Conservation (phyloP, 208 protist genomes). For the Vickermania ingenoplastis region DNA sequence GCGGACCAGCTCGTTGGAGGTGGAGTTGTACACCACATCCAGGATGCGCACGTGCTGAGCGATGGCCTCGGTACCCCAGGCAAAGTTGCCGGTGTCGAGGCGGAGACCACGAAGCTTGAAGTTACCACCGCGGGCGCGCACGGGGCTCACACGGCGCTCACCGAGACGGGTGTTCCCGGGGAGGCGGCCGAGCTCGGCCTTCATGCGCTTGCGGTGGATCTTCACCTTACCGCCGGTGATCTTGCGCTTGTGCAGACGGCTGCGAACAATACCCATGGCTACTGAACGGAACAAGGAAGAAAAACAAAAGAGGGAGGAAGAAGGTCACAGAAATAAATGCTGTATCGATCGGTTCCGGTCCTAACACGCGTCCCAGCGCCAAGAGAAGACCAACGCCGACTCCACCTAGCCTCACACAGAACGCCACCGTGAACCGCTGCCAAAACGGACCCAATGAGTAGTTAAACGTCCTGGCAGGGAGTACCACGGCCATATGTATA, state of each 20-base stretch:
- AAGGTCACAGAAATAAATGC: background rate
- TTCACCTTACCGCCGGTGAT: conserved; percentile 95
- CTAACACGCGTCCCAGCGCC: too few relatives aligned
- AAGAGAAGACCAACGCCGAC: too few relatives aligned
- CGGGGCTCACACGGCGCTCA: conserved; percentile 85
- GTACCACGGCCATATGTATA: too few relatives aligned
- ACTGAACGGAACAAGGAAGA: conserved; percentile 3
- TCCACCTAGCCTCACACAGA: too few relatives aligned
- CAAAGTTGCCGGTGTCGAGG: conserved; percentile 98
- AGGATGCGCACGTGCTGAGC: conserved; percentile 94
- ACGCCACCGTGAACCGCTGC: too few relatives aligned
- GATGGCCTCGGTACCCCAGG: conserved; percentile 90
- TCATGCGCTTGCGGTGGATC: conserved; percentile 91
- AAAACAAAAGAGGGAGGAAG: background rate
- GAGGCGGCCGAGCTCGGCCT: conserved; percentile 96
- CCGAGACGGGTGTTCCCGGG: conserved; percentile 96
- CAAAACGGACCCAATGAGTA: too few relatives aligned
- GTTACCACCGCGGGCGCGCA: conserved; percentile 97
- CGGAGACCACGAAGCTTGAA: conserved; percentile 98
- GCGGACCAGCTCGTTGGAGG: conserved; percentile 99
- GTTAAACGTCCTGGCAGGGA: too few relatives aligned
- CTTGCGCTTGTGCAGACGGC: conserved; percentile 97
- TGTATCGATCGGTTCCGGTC: too few relatives aligned
- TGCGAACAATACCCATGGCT: conserved; percentile 96
- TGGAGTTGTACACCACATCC: conserved; percentile 99